phyloP scores from a whole-genome alignment of 2,329 filamentous ascomycete genomes.

The Hortaea werneckii region DNA sequence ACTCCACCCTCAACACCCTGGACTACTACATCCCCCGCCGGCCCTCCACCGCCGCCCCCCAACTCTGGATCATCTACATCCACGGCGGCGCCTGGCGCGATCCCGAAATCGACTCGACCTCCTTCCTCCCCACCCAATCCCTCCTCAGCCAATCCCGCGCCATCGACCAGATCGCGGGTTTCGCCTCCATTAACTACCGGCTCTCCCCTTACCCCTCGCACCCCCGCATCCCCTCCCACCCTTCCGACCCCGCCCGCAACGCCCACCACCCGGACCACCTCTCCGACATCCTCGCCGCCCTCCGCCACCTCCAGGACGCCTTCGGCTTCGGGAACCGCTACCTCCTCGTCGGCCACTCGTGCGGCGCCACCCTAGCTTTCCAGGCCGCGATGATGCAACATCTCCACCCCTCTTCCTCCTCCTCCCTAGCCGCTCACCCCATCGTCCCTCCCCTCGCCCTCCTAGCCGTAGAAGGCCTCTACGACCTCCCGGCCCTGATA shows the following conservation, averaged over 20 bases:
- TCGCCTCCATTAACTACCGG: conserved; percentile 56
- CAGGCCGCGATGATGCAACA: conserved; percentile 43
- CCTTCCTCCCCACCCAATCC: conserved; percentile 27
- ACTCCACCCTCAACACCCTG: conserved; percentile 30
- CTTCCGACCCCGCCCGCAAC: conserved; percentile 36
- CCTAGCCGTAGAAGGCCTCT: conserved; percentile 57
- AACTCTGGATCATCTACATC: conserved; percentile 31
- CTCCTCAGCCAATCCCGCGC: conserved; percentile 24
- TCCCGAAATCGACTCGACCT: conserved; percentile 29
- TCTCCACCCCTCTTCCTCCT: conserved; percentile 13
- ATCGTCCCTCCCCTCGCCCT: conserved; percentile 40
- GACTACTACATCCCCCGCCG: conserved; percentile 33
- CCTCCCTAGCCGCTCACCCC: conserved; percentile 23
- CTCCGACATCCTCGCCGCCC: conserved; percentile 43
- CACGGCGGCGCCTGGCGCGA: conserved; percentile 44
- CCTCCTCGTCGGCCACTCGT: conserved; percentile 52
- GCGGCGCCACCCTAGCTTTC: conserved; percentile 53
- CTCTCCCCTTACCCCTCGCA: conserved; percentile 44
- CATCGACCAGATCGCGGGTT: conserved; percentile 42
- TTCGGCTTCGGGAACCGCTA: conserved; percentile 39
- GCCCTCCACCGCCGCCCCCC: conserved; percentile 9
- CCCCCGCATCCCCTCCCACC: conserved; percentile 35
- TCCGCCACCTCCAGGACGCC: conserved; percentile 40
- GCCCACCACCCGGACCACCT: conserved; percentile 53
- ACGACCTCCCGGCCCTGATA: conserved; percentile 50